These are phyloP conservation scores for Hsuehochloa calcarea DNA, from an alignment of 176 grass and related monocot genomes.

Conservation along the genomic window DNA sequence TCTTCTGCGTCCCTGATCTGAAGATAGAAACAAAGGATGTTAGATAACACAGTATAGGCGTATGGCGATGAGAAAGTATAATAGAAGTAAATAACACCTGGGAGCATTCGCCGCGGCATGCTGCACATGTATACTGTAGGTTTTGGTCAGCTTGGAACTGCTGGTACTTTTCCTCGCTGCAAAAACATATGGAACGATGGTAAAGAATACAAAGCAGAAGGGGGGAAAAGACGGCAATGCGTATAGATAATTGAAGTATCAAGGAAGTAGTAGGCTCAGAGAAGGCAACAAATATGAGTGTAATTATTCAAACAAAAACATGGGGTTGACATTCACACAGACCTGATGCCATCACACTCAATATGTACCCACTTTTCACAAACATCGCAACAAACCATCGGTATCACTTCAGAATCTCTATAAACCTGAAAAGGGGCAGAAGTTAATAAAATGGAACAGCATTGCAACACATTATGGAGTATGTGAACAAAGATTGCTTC, in stretches of 20 bases:
- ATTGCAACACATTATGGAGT: not conserved
- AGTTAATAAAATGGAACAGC: conserved; percentile 24
- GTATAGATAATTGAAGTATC: conserved; percentile 6
- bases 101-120: conserved; percentile 92
- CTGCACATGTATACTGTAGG: conserved; percentile 79
- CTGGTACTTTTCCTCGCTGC: conserved; percentile 94
- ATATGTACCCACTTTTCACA: conserved; percentile 99
- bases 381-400: conserved; percentile 96
- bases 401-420: conserved; percentile 97
- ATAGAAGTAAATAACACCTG: conserved; percentile 61
- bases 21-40: conserved; percentile 22
- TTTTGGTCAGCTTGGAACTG: conserved; percentile 91
- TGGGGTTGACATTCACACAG: not conserved
- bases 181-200: conserved; percentile 18
- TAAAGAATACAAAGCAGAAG: conserved; percentile 9
- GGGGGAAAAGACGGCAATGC: not conserved
- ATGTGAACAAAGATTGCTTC: not conserved
- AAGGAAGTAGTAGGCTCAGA: not conserved
- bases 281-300: conserved; percentile 6
- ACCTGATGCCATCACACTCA: conserved; percentile 97
- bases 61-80: conserved; percentile 7
- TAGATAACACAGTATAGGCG: conserved; percentile 1
- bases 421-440: conserved; percentile 71
- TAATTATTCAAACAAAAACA: conserved; percentile 30
- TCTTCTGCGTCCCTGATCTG: conserved; percentile 92